Base-by-base conservation (phyloP, 2,329 filamentous ascomycete genomes). In the Diaporthe sp. region DNA sequence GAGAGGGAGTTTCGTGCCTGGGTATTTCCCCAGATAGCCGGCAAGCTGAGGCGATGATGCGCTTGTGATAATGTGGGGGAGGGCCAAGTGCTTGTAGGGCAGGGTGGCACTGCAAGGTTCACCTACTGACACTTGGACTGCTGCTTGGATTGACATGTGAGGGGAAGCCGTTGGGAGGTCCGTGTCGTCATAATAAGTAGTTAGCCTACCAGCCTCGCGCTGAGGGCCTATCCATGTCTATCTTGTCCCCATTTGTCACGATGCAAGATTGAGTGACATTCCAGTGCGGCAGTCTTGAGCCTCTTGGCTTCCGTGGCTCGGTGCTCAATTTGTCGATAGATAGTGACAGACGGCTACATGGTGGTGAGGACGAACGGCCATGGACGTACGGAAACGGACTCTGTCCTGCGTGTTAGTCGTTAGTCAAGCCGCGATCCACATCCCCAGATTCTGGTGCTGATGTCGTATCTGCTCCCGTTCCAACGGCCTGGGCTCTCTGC, bases 61-160 rank as follows among this genome's bases (percentile, higher is more conserved):
- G 80, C 80, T 80, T 79, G 80, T 81, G 80, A 81, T 81, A 81
- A 79, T 79, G 80, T 79, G 80, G 79, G 77, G 80, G 79, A 80
- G 65, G 46, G 49, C 34, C 28, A 46, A 39, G 65, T 25, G 65
- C 65, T 68, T 37, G 62, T 49, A 49, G 44, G 42, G 62, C 28
- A 34, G 42, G 25, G 25, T 65, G 44, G 42, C 28, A 67, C 65
- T 68, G 46, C 62, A 42, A 72, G 70, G 57, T 46, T 51, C 44
- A 65, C 39, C n/a, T 57, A 34, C 12, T 25, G 13, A 22, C 34
- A 22, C 13, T 46, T 53, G n/a, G 67, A 73, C 46, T 19, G 46
- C 67, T 39, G 31, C 31, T 31, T 31, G 68, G 65, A 68, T 61
- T 76, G 72, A 58, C 75, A 76, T 76, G 75, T 76, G 75, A 76